These are phyloP conservation scores for Jasminum sambac DNA, from an alignment of 257 asterid genomes.

Conservation along the genomic window DNA sequence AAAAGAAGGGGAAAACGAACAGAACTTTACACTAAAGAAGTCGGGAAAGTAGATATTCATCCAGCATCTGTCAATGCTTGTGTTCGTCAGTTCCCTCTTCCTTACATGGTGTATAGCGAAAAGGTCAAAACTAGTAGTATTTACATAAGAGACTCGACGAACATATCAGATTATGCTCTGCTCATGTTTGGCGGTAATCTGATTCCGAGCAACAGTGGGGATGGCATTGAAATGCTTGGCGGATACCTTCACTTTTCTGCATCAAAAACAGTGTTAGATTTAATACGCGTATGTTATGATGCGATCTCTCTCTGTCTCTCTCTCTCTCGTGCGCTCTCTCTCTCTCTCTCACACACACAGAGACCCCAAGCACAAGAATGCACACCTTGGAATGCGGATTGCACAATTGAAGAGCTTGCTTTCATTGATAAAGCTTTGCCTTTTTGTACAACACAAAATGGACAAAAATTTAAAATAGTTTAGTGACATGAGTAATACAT, in stretches of 20 bases:
- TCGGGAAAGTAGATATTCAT: conserved; percentile 86
- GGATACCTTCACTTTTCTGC: conserved; percentile 97
- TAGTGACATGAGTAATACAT: too few relatives aligned
- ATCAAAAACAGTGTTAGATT: conserved; percentile 67
- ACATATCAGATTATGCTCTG: conserved; percentile 87
- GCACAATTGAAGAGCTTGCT: background rate
- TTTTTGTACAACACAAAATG: background rate
- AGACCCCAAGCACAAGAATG: background rate
- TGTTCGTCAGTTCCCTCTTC: conserved; percentile 81
- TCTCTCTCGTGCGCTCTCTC: background rate
- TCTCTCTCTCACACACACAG: conserved; percentile 9
- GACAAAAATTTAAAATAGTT: background rate
- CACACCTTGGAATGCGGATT: background rate
- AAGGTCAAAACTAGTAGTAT: conserved; percentile 81
- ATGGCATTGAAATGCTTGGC: conserved; percentile 94
- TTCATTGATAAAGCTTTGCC: background rate
- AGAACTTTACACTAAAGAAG: conserved; percentile 78
- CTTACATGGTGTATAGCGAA: conserved; percentile 86
- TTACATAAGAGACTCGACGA: conserved; percentile 80
- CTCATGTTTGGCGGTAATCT: conserved; percentile 97
- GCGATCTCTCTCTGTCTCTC: conserved; percentile 14
- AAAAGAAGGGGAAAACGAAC: conserved; percentile 90
- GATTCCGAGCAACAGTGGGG: conserved; percentile 63
- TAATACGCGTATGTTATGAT: conserved; percentile 57
- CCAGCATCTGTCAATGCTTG: conserved; percentile 91